Conservation (phyloP, 352 stramenopile genomes). For the Peronospora destructor region DNA sequence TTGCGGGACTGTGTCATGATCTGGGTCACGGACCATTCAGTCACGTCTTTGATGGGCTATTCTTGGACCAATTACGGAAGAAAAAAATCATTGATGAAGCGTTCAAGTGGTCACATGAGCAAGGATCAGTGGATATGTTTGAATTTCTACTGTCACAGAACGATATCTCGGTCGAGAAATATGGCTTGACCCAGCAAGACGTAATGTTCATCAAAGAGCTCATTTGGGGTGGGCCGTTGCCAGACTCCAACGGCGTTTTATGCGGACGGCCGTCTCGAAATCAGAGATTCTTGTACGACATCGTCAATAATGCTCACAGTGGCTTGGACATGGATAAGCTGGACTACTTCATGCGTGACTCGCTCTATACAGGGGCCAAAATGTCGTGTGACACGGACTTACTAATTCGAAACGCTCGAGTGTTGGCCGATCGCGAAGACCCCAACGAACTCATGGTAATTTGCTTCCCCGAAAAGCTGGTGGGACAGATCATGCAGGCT, state of each 20-base stretch:
- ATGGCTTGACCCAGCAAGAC: slow-evolving; percentile 47
- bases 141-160: slow-evolving; percentile 54
- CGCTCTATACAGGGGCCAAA: slow-evolving; percentile 66
- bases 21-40: slow-evolving; percentile 77
- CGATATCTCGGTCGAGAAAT: slow-evolving; percentile 45
- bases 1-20: slow-evolving; percentile 76
- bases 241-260: slow-evolving; percentile 24
- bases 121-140: slow-evolving; percentile 71
- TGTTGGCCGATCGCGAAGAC: slow-evolving; percentile 55
- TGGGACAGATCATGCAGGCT: slow-evolving; percentile 79
- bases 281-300: slow-evolving; percentile 79
- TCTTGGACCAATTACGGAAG: slow-evolving; percentile 48
- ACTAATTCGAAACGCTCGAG: slow-evolving; percentile 66
- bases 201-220: slow-evolving; percentile 75
- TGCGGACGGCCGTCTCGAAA: slow-evolving; percentile 35
- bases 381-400: slow-evolving; percentile 68
- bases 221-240: slow-evolving; percentile 58
- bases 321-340: slow-evolving; percentile 88
- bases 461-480: slow-evolving; percentile 86
- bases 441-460: slow-evolving; percentile 41
- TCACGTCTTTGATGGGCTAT: slow-evolving; percentile 74
- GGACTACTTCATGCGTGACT: slow-evolving; percentile 87
- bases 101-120: slow-evolving; percentile 61
- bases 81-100: slow-evolving; percentile 26
- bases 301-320: slow-evolving; percentile 85